Conservation (phyloP, 129 eudicot genomes). For the Oenanthe sinensis region DNA sequence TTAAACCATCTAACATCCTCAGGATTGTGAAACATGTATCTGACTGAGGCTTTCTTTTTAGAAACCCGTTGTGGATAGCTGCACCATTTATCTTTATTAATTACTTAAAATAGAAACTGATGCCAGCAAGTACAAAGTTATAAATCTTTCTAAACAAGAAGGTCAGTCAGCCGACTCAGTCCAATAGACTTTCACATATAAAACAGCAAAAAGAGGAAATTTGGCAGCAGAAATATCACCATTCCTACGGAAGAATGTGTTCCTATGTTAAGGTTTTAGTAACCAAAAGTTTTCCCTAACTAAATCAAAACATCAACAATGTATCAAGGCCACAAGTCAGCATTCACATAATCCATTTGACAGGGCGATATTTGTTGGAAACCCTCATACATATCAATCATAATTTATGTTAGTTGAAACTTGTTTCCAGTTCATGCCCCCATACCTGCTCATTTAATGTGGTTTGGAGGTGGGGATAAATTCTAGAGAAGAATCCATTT, state of each 20-base stretch:
- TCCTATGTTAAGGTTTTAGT: neutral
- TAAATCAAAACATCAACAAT: neutral
- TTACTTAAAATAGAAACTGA: neutral
- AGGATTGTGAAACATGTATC: slow-evolving; percentile 91
- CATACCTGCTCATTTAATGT: neutral
- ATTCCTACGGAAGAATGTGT: neutral
- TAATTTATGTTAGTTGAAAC: neutral
- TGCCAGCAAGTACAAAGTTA: neutral
- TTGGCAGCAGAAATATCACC: neutral
- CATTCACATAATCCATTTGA: neutral
- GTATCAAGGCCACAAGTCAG: neutral
- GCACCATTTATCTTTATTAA: slow-evolving; percentile 15
- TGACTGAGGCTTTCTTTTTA: slow-evolving; percentile 75
- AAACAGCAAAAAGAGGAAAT: neutral
- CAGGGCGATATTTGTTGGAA: neutral
- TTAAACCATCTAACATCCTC: slow-evolving; percentile 99
- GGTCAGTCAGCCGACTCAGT: neutral
- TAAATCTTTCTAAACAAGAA: neutral
- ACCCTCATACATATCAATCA: neutral
- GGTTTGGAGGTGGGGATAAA: neutral
- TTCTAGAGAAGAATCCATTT: too few species aligned
- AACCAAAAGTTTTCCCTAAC: neutral
- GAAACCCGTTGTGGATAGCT: slow-evolving; percentile 98
- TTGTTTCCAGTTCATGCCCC: neutral
- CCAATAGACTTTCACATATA: neutral